A percentile compares a stretch with the other conserved stretches of the same genome.
phyloP scores from a whole-genome alignment of 75 land plant species.

The Adiantum capillusveneris region DNA sequence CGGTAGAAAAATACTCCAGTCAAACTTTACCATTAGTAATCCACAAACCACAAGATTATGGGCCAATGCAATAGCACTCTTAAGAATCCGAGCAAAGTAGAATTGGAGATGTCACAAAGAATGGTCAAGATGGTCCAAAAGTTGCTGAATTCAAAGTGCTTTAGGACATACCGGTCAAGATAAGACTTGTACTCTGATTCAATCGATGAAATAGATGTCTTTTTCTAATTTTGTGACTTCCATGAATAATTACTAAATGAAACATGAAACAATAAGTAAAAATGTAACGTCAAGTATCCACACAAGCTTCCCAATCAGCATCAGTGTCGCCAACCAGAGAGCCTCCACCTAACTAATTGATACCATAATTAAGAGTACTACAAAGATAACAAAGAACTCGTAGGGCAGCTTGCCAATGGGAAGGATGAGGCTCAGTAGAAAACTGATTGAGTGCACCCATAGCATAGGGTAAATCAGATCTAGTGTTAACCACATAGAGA shows the following conservation, averaged over 20 bases:
- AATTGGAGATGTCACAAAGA: background rate
- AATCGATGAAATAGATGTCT: background rate
- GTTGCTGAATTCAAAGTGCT: slow-evolving; percentile 16
- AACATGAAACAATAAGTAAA: slow-evolving; percentile 17
- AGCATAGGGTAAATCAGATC: slow-evolving; percentile 7
- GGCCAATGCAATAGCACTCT: background rate
- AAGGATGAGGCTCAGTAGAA: slow-evolving; percentile 1
- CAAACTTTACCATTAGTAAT: no score
- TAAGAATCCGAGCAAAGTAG: slow-evolving; percentile 3
- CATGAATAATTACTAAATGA: slow-evolving; percentile 15
- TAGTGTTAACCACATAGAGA: slow-evolving; percentile 4
- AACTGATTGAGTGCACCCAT: slow-evolving; percentile 5
- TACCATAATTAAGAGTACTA: background rate
- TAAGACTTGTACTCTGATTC: slow-evolving; percentile 16
- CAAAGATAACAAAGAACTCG: slow-evolving; percentile 8
- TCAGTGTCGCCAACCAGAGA: slow-evolving; percentile 11
- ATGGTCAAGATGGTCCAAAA: slow-evolving; percentile 9
- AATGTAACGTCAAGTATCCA: slow-evolving; percentile 19
- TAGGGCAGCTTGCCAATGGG: slow-evolving; percentile 11
- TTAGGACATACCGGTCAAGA: slow-evolving; percentile 5
- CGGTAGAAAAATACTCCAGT: no score
- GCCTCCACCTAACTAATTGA: slow-evolving; percentile 1
- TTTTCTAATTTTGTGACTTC: slow-evolving; percentile 16
- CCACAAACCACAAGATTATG: background rate
- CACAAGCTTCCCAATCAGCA: slow-evolving; percentile 19